phyloP scores from a whole-genome alignment of 306 rosid species.

The Amphicarpaea edgeworthii region DNA sequence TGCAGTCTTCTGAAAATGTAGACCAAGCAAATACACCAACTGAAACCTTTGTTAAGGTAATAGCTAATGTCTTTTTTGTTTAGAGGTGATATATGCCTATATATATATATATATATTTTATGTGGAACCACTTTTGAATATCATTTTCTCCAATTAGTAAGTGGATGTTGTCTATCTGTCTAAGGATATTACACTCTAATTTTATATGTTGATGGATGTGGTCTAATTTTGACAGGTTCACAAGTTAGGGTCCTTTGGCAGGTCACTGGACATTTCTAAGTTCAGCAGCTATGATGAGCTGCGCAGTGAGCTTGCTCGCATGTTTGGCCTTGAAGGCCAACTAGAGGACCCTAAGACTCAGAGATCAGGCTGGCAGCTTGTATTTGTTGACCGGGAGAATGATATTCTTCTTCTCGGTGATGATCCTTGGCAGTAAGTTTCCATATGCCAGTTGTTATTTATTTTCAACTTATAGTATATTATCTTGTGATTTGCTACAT shows the following conservation, averaged over 20 bases:
- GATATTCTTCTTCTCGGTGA: slow-evolving; percentile 96
- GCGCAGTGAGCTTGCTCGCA: slow-evolving; percentile 83
- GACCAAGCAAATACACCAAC: slow-evolving; percentile 69
- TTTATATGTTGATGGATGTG: slow-evolving; percentile 23
- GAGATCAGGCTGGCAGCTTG: slow-evolving; percentile 99
- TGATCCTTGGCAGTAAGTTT: slow-evolving; percentile 87
- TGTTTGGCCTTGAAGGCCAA: slow-evolving; percentile 93
- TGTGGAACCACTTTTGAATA: background rate
- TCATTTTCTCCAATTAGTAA: slow-evolving; percentile 4
- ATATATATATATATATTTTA: background rate
- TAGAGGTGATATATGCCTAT: slow-evolving; percentile 11
- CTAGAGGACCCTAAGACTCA: slow-evolving; percentile 87
- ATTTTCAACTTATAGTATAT: background rate
- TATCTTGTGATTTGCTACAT: slow-evolving; percentile 7
- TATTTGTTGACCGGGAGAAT: slow-evolving; percentile 94
- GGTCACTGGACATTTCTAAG: slow-evolving; percentile 87
- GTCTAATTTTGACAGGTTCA: slow-evolving; percentile 65
- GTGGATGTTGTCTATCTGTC: background rate
- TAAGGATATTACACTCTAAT: background rate
- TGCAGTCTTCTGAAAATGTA: slow-evolving; percentile 80
- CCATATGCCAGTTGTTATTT: background rate
- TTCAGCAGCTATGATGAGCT: slow-evolving; percentile 90
- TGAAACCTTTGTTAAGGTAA: slow-evolving; percentile 89
- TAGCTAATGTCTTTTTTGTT: slow-evolving; percentile 24
- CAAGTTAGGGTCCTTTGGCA: slow-evolving; percentile 74